These are phyloP conservation scores for Chrysoporthe cubensis DNA, from an alignment of 2,329 filamentous ascomycete genomes.

Conservation along the genomic window DNA sequence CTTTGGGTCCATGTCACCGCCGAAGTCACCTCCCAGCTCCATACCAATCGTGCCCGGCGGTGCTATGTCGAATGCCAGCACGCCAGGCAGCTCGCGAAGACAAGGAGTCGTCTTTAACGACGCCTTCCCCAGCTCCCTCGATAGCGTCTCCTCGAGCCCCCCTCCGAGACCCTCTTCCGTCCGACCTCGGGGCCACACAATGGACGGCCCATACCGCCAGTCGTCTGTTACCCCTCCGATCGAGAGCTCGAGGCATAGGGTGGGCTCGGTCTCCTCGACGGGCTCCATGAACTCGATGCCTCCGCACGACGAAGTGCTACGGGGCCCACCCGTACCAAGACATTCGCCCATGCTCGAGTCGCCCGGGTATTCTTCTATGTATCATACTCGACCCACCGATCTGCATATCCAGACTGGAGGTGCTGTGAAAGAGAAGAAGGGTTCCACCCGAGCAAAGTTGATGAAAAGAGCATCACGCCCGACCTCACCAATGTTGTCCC, in stretches of 20 bases:
- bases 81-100: conserved; percentile 36
- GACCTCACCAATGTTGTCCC: conserved; percentile 58
- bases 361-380: conserved; percentile 46
- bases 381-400: conserved; percentile 40
- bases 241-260: conserved; percentile 61
- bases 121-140: conserved; percentile 54
- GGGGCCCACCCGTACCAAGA: conserved; percentile 41
- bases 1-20: conserved; percentile 44
- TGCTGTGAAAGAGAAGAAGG: conserved; percentile 52
- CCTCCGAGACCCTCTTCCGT: conserved; percentile 44
- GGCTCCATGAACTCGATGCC: conserved; percentile 58
- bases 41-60: conserved; percentile 45
- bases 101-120: conserved; percentile 67
- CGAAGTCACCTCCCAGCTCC: conserved; percentile 50
- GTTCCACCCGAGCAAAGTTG: conserved; percentile 51
- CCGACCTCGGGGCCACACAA: conserved; percentile 61
- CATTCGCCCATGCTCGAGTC: conserved; percentile 48
- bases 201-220: conserved; percentile 59
- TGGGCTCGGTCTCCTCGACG: conserved; percentile 72
- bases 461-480: conserved; percentile 62
- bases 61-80: conserved; percentile 37
- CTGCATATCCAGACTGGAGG: conserved; percentile 39
- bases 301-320: conserved; percentile 51
- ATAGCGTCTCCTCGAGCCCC: conserved; percentile 49
- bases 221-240: conserved; percentile 40